Base-by-base conservation (phyloP, 345 rosid genomes). In the Eucalyptus pauciflora region DNA sequence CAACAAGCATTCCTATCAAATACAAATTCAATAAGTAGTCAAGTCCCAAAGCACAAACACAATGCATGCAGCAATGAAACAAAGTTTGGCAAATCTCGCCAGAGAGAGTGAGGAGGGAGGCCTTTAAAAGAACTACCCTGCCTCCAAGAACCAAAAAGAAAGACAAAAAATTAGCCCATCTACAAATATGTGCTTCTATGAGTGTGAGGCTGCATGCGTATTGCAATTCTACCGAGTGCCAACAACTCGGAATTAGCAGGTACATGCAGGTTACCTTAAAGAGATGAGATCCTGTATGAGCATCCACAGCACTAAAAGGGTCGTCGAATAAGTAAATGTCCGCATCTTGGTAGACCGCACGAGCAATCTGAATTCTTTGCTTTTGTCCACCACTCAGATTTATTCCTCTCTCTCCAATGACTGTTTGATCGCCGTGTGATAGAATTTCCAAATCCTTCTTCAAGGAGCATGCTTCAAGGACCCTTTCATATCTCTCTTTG, bases 271-370 rank as follows among this genome's bases (percentile, higher is more conserved):
- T 79, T 90, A 96, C 98, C 96, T 95, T 96, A 86, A 96, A 96
- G 85, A 97, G 93, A 91, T 95, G 97, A 88, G 96, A 93, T 54
- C 97, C 99, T 17, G 99, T 97, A 90, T 96, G 97, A 83, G 99
- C 99, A 94, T 97, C 98, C 86, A 96, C 96, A 20, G 97, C 99
- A 88, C 97, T 97, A 87, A 97, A 97, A 76, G 99, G 99, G 91
- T 97, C 99, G 56, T 97, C 99, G 5, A 97, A 96, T 7, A 96
- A 90, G 83, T 96, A 97, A 87, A 96, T 94, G 93, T 96, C 97
- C 0, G 96, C 94, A 92, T 96, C 98, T 90, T 96, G 98, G 91
- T 97, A 96, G 33, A 97, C 93, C 13, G 99, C 99, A 1, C 98
- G 97, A 5, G 98, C 99, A 90, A 96, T 93, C 89, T 96, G 97